Evolutionary conservation across 2,329 filamentous ascomycete genomes (phyloP).

Genomic region (Pestalotiopsis sp.): DNA sequence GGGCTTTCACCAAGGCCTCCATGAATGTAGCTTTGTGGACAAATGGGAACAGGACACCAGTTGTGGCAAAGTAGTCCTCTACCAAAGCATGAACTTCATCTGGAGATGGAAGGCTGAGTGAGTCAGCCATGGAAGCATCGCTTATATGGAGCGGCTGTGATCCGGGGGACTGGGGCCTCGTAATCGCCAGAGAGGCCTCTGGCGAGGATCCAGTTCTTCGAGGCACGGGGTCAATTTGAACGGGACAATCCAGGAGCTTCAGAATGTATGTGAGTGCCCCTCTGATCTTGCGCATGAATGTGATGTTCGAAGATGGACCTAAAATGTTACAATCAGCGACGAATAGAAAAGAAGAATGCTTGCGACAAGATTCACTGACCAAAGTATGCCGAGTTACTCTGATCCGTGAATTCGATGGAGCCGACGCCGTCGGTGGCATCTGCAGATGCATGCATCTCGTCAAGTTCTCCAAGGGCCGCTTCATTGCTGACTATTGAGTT

Average conservation of each 20-base stretch:
- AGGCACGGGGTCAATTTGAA: background rate
- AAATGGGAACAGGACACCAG: constrained; percentile 8
- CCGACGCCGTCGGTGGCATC: constrained; percentile 11
- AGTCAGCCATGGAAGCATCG: background rate
- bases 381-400: constrained; percentile 6
- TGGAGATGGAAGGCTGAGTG: background rate
- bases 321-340: background rate
- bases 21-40: constrained; percentile 4
- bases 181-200: background rate
- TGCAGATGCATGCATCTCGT: background rate
- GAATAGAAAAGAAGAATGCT: background rate
- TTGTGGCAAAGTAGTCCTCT: background rate
- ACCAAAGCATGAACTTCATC: background rate
- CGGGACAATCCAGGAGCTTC: background rate
- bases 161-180: constrained; percentile 3
- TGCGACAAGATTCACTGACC: background rate
- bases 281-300: constrained; percentile 1
- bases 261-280: background rate
- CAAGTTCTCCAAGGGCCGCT: background rate
- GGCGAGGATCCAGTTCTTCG: background rate
- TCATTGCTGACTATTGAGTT: background rate
- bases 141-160: background rate
- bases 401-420: constrained; percentile 10
- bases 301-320: constrained; percentile 10
- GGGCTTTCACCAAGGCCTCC: constrained; percentile 1